These are phyloP conservation scores for Periglandula ipomoeae DNA, from an alignment of 2,329 filamentous ascomycete genomes.

Conservation along the genomic window DNA sequence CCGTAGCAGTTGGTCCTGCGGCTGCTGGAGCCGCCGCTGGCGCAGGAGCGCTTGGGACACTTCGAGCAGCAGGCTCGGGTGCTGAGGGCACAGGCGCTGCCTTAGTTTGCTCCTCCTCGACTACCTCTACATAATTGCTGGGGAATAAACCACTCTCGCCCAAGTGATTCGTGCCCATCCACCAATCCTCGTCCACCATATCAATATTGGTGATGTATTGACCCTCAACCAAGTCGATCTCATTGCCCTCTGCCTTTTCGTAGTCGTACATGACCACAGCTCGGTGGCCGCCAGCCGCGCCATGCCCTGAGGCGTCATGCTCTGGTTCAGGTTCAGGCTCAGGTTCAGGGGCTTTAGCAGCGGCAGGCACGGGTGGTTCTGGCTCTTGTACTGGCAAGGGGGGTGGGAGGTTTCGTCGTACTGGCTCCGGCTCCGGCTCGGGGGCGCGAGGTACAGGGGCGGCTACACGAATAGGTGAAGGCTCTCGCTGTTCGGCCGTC, in stretches of 20 bases:
- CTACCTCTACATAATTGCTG: constrained; percentile 89
- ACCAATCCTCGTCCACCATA: constrained; percentile 98
- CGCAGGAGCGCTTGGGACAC: constrained; percentile 23
- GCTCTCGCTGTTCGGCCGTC: constrained; percentile 37
- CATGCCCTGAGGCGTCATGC: constrained; percentile 19
- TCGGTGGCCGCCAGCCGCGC: constrained; percentile 47
- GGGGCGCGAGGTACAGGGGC: constrained; percentile 68
- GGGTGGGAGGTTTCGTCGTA: constrained; percentile 43
- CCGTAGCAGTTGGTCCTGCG: constrained; percentile 62
- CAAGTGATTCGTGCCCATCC: constrained; percentile 81
- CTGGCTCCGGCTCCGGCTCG: constrained; percentile 39
- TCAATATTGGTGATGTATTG: constrained; percentile 87
- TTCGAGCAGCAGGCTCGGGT: constrained; percentile 22
- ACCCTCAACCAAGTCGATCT: constrained; percentile 83
- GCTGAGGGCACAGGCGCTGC: constrained; percentile 23
- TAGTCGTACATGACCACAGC: constrained; percentile 90
- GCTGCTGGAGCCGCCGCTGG: constrained; percentile 30
- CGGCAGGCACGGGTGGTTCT: constrained; percentile 49
- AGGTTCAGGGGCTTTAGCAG: constrained; percentile 49
- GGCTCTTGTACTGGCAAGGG: constrained; percentile 58
- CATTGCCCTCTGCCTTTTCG: constrained; percentile 95
- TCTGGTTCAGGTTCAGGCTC: constrained; percentile 37
- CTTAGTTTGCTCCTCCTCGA: constrained; percentile 49
- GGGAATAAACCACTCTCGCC: constrained; percentile 90
- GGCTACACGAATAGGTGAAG: constrained; percentile 76